Evolutionary conservation across 176 grass and related monocot genomes (phyloP).

Genomic region (Aegilops tauschii): DNA sequence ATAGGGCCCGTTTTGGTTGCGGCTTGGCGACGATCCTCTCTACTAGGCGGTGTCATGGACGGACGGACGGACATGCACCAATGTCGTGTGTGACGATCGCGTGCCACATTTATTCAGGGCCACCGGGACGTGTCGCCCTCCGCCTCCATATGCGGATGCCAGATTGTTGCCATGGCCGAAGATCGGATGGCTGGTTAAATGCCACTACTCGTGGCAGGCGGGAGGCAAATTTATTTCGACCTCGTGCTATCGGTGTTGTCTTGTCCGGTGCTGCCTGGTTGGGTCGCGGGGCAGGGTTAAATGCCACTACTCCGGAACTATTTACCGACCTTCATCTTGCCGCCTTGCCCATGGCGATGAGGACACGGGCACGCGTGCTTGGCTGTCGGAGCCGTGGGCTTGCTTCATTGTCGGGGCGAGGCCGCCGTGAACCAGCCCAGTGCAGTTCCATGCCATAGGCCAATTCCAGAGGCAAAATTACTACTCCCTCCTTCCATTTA

Average conservation of each 20-base stretch:
- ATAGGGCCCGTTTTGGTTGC: not conserved
- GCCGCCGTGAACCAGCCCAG: not conserved
- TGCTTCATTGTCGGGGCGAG: slow-evolving; percentile 4
- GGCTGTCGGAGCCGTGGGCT: not conserved
- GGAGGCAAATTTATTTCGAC: not conserved
- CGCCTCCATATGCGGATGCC: not conserved
- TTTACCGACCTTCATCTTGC: not conserved
- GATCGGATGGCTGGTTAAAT: not conserved
- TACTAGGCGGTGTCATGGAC: not conserved
- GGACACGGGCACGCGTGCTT: not conserved
- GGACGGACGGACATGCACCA: slow-evolving; percentile 11
- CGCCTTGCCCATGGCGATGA: not conserved
- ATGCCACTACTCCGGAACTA: not conserved
- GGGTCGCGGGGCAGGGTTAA: not conserved
- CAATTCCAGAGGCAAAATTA: too few species aligned
- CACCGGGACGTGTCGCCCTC: not conserved
- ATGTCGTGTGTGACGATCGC: slow-evolving; percentile 25
- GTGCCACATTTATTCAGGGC: not conserved
- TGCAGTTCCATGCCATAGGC: too few species aligned
- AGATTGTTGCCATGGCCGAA: not conserved
- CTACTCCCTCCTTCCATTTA: too few species aligned
- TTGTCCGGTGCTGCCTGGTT: not conserved
- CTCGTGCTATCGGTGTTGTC: not conserved
- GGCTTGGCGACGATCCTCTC: not conserved
- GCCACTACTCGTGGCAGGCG: not conserved